Evolutionary conservation across 257 asterid species (phyloP), one percentile per base, ranked within the genome.

Genomic region (Eustoma russellianum): DNA sequence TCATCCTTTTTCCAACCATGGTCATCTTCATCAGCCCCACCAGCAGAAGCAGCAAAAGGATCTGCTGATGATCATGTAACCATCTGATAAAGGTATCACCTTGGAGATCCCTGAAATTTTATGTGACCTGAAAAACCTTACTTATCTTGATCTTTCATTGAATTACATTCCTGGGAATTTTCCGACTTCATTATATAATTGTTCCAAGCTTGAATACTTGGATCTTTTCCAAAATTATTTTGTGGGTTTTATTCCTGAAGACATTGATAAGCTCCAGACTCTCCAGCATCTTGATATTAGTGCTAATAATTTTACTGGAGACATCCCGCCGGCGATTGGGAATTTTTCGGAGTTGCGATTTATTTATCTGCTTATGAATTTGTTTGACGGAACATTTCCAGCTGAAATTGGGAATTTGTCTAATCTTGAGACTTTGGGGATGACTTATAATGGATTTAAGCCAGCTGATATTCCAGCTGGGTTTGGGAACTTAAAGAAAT

Each of bases 251-350:
- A 70, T 90, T 59, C 94, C 96, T 53, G 63, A 51, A 40, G 71
- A 65, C 13, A 75, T 90, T 8, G 75, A 75, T 67, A 53, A 46
- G 71, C 76, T 90, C 38, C 33, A 47, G 13, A 56, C 70, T 17
- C 83, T 90, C 9, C 66, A 55, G 18, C 16, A 60, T 62, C 79
- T 90, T 54, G 80, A 83, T 38, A 64, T 90, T 55, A 47, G 79
- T 52, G 77, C 59, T 11, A 90, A 90, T 63, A 82, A 86, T 60
- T 75, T 90, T 85, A 74, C 85, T 62, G 98, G 96, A n/a, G 69
- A 83, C 53, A 60, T 90, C 47, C 98, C 98, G 17, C 75, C 82
- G 57, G 59, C 61, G 6, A 64, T 86, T 46, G 98, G 94, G 8
- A 82, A 77, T 33, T 55, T 90, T 66, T 65, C 71, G 3, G 70